Percentiles rank a stretch among this genome's conserved stretches.
These are phyloP conservation scores for Aspergillus bridgeri DNA, from an alignment of 495 filamentous ascomycete species.

Conservation along the genomic window DNA sequence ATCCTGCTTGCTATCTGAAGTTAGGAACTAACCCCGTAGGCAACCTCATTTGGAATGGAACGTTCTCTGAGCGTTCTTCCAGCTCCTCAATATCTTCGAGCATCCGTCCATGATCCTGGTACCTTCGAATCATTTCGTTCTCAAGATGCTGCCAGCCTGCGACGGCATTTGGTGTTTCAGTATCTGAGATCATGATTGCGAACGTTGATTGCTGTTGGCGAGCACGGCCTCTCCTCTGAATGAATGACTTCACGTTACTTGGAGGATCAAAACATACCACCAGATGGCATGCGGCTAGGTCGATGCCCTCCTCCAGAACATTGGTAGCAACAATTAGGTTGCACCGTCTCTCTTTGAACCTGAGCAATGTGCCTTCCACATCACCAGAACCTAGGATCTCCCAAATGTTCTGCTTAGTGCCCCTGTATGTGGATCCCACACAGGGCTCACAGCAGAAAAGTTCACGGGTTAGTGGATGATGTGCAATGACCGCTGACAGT, in stretches of 20 bases:
- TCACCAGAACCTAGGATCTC: conserved; percentile 1
- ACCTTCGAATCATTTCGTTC: conserved; percentile 60
- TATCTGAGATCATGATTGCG: conserved; percentile 49
- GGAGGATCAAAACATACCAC: conserved; percentile 73
- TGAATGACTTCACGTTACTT: conserved; percentile 67
- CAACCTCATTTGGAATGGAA: conserved; percentile 48
- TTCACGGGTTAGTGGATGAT: conserved; percentile 1
- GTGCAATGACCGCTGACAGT: conserved; percentile 5
- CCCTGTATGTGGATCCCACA: conserved; percentile 9
- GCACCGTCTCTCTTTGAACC: conserved; percentile 60
- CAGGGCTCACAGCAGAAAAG: conserved; percentile 8
- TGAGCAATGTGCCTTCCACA: conserved; percentile 43
- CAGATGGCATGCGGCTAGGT: conserved; percentile 71
- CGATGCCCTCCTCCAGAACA: conserved; percentile 82
- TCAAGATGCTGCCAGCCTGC: conserved; percentile 47
- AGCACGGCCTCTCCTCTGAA: conserved; percentile 76
- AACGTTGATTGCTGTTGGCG: conserved; percentile 62
- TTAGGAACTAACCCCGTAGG: neutral
- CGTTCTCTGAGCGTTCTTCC: conserved; percentile 36
- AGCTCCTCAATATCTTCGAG: conserved; percentile 39
- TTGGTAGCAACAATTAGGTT: conserved; percentile 75
- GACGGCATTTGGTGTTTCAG: conserved; percentile 36
- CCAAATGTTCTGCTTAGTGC: conserved; percentile 2
- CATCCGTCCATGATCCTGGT: conserved; percentile 59
- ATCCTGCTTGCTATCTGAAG: neutral